phyloP scores from a whole-genome alignment of 2,329 filamentous ascomycete genomes.

The Arthrobotrys iridis region DNA sequence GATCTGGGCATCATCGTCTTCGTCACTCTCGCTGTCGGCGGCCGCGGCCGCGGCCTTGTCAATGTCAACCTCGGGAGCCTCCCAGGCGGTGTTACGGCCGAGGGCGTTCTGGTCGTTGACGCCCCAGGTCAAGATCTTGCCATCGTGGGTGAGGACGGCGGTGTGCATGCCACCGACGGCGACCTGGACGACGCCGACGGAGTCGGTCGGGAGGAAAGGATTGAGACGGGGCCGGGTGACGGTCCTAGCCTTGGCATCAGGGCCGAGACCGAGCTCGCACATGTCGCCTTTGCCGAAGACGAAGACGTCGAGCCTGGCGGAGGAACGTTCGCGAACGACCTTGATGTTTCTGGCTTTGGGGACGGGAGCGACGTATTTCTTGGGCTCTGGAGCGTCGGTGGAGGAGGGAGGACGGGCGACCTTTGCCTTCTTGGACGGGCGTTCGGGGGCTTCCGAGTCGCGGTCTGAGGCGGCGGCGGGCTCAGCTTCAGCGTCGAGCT shows the following conservation, averaged over 20 bases:
- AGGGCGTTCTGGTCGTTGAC: slow-evolving; percentile 87
- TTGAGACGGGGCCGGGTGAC: slow-evolving; percentile 80
- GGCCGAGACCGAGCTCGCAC: slow-evolving; percentile 83
- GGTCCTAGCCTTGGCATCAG: slow-evolving; percentile 67
- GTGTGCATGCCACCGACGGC: slow-evolving; percentile 85
- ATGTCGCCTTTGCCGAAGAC: slow-evolving; percentile 82
- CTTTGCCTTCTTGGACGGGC: slow-evolving; percentile 58
- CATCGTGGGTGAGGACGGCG: slow-evolving; percentile 78
- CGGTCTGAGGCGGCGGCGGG: not conserved
- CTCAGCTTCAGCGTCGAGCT: not conserved
- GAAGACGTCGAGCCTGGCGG: slow-evolving; percentile 74
- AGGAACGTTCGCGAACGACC: slow-evolving; percentile 60
- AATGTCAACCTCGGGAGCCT: slow-evolving; percentile 71
- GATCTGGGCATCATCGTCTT: slow-evolving; percentile 66
- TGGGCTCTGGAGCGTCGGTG: slow-evolving; percentile 23
- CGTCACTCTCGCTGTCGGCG: slow-evolving; percentile 63
- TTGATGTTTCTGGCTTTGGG: slow-evolving; percentile 59
- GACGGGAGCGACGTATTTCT: slow-evolving; percentile 55
- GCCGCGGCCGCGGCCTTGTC: slow-evolving; percentile 68
- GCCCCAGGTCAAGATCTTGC: slow-evolving; percentile 85
- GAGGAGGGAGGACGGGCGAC: slow-evolving; percentile 37
- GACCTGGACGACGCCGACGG: slow-evolving; percentile 76
- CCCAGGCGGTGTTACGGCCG: slow-evolving; percentile 76
- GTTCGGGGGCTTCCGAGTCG: slow-evolving; percentile 58
- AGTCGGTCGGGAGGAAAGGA: slow-evolving; percentile 67